A percentile compares a stretch with the other conserved stretches of the same genome.
phyloP scores from a whole-genome alignment of 768 basidiomycete species.

The Rhodosporidiobolus sp. region DNA sequence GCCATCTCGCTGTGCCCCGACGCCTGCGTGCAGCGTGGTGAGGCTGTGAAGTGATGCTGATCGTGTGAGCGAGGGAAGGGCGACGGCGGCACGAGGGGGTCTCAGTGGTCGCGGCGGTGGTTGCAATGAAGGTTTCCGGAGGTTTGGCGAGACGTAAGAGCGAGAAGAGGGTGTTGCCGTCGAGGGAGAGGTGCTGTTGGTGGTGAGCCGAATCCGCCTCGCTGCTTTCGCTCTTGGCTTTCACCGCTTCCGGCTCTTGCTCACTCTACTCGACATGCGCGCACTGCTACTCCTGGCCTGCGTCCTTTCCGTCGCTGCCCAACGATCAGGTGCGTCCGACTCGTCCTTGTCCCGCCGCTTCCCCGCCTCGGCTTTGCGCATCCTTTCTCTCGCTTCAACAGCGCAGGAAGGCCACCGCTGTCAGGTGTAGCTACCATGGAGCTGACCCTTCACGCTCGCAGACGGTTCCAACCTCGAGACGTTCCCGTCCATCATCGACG shows the following conservation, averaged over 20 bases:
- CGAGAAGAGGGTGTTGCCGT: too few species aligned
- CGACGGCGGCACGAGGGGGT: too few species aligned
- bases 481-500: slow-evolving; percentile 22
- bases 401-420: neutral
- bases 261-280: neutral
- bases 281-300: neutral
- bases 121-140: too few species aligned
- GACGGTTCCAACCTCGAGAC: slow-evolving; percentile 31
- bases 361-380: neutral
- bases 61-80: neutral
- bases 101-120: too few species aligned
- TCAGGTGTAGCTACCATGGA: too few species aligned
- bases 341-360: neutral
- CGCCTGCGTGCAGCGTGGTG: too few species aligned
- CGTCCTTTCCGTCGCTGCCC: neutral
- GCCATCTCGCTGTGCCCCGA: too few species aligned
- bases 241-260: neutral
- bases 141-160: too few species aligned
- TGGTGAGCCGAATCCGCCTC: too few species aligned
- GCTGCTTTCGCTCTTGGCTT: neutral
- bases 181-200: too few species aligned
- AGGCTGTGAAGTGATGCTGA: too few species aligned
- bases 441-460: neutral
- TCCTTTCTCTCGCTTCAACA: neutral
- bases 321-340: neutral